Percentiles rank a stretch among this genome's conserved stretches.
Evolutionary conservation across 2,329 filamentous ascomycete species (phyloP).

Genomic region (Lizonia empirigonia): DNA sequence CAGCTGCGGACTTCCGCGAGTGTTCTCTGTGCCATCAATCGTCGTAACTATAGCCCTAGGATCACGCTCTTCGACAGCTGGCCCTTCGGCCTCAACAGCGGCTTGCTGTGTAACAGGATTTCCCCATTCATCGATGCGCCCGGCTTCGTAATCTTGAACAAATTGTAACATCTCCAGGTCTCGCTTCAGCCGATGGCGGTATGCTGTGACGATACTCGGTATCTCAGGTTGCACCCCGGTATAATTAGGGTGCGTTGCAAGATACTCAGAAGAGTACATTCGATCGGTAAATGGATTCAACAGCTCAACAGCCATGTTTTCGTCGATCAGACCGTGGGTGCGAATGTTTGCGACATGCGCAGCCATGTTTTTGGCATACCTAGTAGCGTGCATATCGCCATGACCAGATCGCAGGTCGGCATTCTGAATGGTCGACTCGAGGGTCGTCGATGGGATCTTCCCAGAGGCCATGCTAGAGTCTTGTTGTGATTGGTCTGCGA

Average conservation of each 20-base stretch:
- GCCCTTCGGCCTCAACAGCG: background rate
- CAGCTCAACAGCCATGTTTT: constrained; percentile 19
- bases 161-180: constrained; percentile 22
- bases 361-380: constrained; percentile 20
- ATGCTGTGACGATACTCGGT: constrained; percentile 10
- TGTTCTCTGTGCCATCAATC: background rate
- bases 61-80: background rate
- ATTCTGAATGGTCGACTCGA: background rate
- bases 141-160: constrained; percentile 21
- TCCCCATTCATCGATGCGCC: constrained; percentile 28
- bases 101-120: background rate
- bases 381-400: constrained; percentile 26
- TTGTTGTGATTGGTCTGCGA: no score
- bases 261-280: constrained; percentile 22
- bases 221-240: constrained; percentile 11
- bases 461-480: background rate
- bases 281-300: constrained; percentile 16
- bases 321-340: constrained; percentile 14
- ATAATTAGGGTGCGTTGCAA: constrained; percentile 16
- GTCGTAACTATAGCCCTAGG: no score
- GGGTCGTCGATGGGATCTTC: background rate
- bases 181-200: constrained; percentile 18
- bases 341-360: constrained; percentile 17
- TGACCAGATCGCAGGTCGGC: constrained; percentile 16
- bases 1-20: background rate